These are phyloP conservation scores for Cystobasidium onofrii DNA, from an alignment of 768 basidiomycete genomes.

Conservation along the genomic window DNA sequence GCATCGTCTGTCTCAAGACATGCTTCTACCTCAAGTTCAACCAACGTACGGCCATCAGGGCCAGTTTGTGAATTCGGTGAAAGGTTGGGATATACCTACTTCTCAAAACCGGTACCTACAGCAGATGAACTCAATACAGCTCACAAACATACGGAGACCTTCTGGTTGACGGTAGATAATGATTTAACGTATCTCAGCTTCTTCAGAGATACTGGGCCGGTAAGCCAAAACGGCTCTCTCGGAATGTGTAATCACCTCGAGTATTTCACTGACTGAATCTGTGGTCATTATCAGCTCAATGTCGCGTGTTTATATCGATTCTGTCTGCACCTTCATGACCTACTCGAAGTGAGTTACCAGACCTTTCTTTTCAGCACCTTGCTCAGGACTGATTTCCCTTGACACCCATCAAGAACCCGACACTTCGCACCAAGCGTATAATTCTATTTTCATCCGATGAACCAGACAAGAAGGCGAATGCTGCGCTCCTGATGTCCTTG, in stretches of 20 bases:
- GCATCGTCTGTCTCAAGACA: neutral
- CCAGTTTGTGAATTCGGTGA: conserved; percentile 39
- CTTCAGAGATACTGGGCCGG: conserved; percentile 87
- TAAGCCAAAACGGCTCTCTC: too few relatives aligned
- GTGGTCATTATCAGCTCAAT: conserved; percentile 33
- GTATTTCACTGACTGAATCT: conserved; percentile 54
- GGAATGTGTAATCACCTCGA: neutral
- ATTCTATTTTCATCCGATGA: conserved; percentile 83
- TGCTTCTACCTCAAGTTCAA: neutral
- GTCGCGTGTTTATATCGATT: conserved; percentile 48
- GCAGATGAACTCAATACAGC: conserved; percentile 22
- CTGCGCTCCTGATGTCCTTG: conserved; percentile 84
- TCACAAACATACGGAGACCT: conserved; percentile 50
- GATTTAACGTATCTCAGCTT: conserved; percentile 85
- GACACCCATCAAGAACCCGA: conserved; percentile 27
- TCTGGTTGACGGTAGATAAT: conserved; percentile 89
- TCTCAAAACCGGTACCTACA: conserved; percentile 21
- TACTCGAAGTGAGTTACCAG: conserved; percentile 58
- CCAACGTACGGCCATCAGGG: conserved; percentile 17
- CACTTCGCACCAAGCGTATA: conserved; percentile 50
- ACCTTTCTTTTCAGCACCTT: too few relatives aligned
- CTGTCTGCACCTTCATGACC: conserved; percentile 81
- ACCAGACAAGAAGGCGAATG: conserved; percentile 80
- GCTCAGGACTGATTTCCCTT: too few relatives aligned
- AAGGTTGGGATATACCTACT: conserved; percentile 37